Conservation (phyloP, 306 rosid genomes). For the Cucumis sativus region Cucumber_9930_V3 NC_026659.2:24015501-24016000, state of each 20-base stretch:
- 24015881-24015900: slow-evolving; percentile 81
- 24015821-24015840: slow-evolving; percentile 64
- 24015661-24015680: slow-evolving; percentile 98
- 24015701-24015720: slow-evolving; percentile 64
- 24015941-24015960: slow-evolving; percentile 83
- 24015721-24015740: slow-evolving; percentile 91
- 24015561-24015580: slow-evolving; percentile 69
- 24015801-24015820: slow-evolving; percentile 66
- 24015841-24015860: slow-evolving; percentile 87
- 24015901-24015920: slow-evolving; percentile 93
- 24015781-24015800: slow-evolving; percentile 75
- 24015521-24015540: slow-evolving; percentile 82
- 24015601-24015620: slow-evolving; percentile 73
- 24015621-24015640: slow-evolving; percentile 97
- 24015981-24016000: slow-evolving; percentile 95
- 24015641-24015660: slow-evolving; percentile 90
- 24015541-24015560: slow-evolving; percentile 93
- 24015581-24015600: slow-evolving; percentile 73
- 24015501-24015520: slow-evolving; percentile 91
- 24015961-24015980: slow-evolving; percentile 92
- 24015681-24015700: slow-evolving; percentile 86
- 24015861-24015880: slow-evolving; percentile 78
- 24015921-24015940: slow-evolving; percentile 89
- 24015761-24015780: slow-evolving; percentile 95
- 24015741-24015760: slow-evolving; percentile 93